phyloP scores from a whole-genome alignment of 495 filamentous ascomycete species.

The Hypoxylon lienhwacheense region DNA sequence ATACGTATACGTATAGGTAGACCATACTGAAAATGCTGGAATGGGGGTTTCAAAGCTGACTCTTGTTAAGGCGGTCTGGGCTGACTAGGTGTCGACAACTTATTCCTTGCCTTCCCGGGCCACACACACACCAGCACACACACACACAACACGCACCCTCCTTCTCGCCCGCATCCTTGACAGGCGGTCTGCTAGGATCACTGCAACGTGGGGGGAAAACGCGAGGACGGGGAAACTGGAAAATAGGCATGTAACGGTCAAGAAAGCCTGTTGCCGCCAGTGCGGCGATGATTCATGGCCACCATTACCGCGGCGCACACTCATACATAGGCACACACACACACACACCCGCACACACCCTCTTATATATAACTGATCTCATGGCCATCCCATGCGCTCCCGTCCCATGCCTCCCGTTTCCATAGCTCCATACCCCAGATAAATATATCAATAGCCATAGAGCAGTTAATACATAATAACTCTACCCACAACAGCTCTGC shows the following conservation, averaged over 20 bases:
- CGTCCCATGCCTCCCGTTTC: slow-evolving; percentile 29
- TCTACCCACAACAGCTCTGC: slow-evolving; percentile 9
- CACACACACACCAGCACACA: slow-evolving; percentile 5
- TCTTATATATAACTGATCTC: slow-evolving; percentile 36
- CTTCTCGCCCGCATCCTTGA: slow-evolving; percentile 36
- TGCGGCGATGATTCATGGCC: slow-evolving; percentile 38
- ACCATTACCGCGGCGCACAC: no score
- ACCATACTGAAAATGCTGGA: no score
- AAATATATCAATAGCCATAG: slow-evolving; percentile 29
- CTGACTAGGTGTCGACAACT: slow-evolving; percentile 33
- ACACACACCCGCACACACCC: slow-evolving; percentile 17
- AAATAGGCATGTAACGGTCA: slow-evolving; percentile 36
- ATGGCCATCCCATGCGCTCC: slow-evolving; percentile 33
- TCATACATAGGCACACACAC: no score
- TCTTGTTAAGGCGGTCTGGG: slow-evolving; percentile 35
- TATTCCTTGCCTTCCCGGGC: slow-evolving; percentile 26
- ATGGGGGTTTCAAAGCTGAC: slow-evolving; percentile 31
- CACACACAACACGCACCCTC: slow-evolving; percentile 9
- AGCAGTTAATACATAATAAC: slow-evolving; percentile 37
- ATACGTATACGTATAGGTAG: no score
- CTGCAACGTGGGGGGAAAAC: slow-evolving; percentile 39
- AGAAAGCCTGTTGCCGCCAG: slow-evolving; percentile 31
- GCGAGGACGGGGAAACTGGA: slow-evolving; percentile 30
- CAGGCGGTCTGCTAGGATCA: slow-evolving; percentile 41
- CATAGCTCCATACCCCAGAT: slow-evolving; percentile 27